These are phyloP conservation scores for Microdochium trichocladiopsis DNA, from an alignment of 2,329 filamentous ascomycete species.

Conservation along the genomic window DNA sequence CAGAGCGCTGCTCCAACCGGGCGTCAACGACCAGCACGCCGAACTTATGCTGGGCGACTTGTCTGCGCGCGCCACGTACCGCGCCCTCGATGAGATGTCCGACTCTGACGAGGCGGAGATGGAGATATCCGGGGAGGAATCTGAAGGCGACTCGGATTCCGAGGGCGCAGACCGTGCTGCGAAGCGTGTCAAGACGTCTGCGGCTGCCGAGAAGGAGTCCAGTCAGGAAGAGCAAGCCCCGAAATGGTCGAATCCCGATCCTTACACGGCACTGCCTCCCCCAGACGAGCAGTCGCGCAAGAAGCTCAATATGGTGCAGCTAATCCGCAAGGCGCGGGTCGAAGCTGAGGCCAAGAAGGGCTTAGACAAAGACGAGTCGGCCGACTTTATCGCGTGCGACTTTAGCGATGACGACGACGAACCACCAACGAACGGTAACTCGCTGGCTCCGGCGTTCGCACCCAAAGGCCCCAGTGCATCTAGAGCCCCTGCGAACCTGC, in stretches of 20 bases:
- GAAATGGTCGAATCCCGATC: conserved; percentile 94
- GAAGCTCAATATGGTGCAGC: conserved; percentile 78
- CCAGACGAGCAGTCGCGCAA: conserved; percentile 66
- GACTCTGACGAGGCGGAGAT: conserved; percentile 59
- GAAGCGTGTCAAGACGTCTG: conserved; percentile 32
- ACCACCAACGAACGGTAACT: conserved; percentile 11
- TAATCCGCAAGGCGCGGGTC: conserved; percentile 84
- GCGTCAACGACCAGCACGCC: conserved; percentile 29
- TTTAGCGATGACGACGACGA: conserved; percentile 50
- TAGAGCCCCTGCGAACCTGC: neutral
- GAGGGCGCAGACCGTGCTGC: conserved; percentile 31
- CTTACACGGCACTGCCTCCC: conserved; percentile 81
- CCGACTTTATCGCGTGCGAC: conserved; percentile 88
- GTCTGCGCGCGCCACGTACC: conserved; percentile 42
- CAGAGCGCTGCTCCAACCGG: conserved; percentile 37
- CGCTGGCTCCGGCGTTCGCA: neutral
- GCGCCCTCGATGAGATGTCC: conserved; percentile 48
- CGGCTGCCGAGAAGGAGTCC: conserved; percentile 13
- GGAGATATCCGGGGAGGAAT: conserved; percentile 50
- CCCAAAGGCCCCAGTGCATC: neutral
- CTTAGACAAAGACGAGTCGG: conserved; percentile 48
- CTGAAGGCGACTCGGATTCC: conserved; percentile 21
- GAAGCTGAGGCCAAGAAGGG: conserved; percentile 41
- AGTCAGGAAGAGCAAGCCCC: conserved; percentile 44
- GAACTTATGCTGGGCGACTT: conserved; percentile 39